Base-by-base conservation (phyloP, 768 basidiomycete species). In the Lactarius psammicola region DNA sequence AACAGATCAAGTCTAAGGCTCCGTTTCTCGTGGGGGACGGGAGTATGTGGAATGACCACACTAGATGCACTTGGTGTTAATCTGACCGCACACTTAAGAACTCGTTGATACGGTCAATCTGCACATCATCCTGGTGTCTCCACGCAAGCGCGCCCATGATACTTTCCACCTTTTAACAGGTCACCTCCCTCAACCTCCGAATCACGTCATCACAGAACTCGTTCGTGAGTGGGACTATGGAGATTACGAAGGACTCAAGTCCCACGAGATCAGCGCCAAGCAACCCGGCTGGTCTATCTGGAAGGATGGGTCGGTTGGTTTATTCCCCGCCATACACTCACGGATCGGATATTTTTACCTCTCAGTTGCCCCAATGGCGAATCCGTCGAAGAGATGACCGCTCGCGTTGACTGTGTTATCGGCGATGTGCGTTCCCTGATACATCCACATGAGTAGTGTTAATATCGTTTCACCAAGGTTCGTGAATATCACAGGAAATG, bases 221-320 rank as follows among this genome's bases (percentile, higher is more conserved):
- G 87, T 80, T 30, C 80, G 86, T 51, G 94, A 95, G 74, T 95
- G 93, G 93, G 90, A 96, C 72, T 96, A 96, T 73, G 87, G 95
- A 11, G 85, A 91, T 9, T 97, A 92, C 72, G 95, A 96, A 74
- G 95, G 94, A 6, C 83, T 95, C 49, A 74, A 82, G 31, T 79
- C 87, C n/a, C 78, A 84, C n/a, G 91, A 96, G 70, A 96, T 96
- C 70, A 78, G 85, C 67, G 80, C 80, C 57, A 81, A 78, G 63
- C 82, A 78, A 59, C 78, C 82, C 4, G 74, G 72, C 38, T 98
- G 94, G 94, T 71, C 74, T n/a, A 94, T 95, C 71, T 96, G 93
- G 92, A 81, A 75, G 46, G 89, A 95, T 72, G 94, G 92, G 88
- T 88, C 74, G 40, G 80, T 76, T 8, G 26, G 49, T 3, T 30